Base-by-base conservation (phyloP, 345 rosid genomes). In the Salix caprea region DNA sequence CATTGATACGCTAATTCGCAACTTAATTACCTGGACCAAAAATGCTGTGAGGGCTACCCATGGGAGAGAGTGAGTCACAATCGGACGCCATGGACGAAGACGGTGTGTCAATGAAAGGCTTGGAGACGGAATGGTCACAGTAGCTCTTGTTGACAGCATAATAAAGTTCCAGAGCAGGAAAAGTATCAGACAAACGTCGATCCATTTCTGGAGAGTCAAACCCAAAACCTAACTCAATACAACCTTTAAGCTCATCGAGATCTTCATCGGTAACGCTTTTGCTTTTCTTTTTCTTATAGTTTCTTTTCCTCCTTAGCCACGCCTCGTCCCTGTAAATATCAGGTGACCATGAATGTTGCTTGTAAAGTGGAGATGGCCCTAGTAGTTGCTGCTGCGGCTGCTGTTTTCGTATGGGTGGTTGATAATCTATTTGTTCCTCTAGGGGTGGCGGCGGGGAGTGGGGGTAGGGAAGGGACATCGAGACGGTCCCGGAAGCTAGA, bases 221-320 rank as follows among this genome's bases (percentile, higher is more conserved):
- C 18, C 97, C 94, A 77, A 95, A 95, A 5, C 97, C 99, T 48
- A 95, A 82, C 37, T 95, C 98, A 44, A 93, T 75, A 77, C 97
- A 93, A 0, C 89, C 99, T 81, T 93, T 95, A 65, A 95, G 99
- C 77, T 95, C 98, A 75, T 91, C 98, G 24, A 95, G 87, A 72
- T 95, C 99, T 36, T 93, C 99, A 30, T 91, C 97, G 0, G 97
- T 93, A 48, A 93, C 90, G 89, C 97, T 95, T 85, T 90, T 95
- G 75, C 90, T 90, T 3, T 88, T 80, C 76, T 77, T 77, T 54
- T 77, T 84, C 78, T 80, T 86, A 56, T 75, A 71, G 72, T 71
- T 85, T 5, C 90, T 91, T 30, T 90, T 92, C 70, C 97, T 89
- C 77, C 88, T 81, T 12, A 83, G 86, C 99, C 99, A 95, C 10